Evolutionary conservation across 1,284 basidiomycete species (phyloP).

Genomic region (Rhodofomes roseus): DNA sequence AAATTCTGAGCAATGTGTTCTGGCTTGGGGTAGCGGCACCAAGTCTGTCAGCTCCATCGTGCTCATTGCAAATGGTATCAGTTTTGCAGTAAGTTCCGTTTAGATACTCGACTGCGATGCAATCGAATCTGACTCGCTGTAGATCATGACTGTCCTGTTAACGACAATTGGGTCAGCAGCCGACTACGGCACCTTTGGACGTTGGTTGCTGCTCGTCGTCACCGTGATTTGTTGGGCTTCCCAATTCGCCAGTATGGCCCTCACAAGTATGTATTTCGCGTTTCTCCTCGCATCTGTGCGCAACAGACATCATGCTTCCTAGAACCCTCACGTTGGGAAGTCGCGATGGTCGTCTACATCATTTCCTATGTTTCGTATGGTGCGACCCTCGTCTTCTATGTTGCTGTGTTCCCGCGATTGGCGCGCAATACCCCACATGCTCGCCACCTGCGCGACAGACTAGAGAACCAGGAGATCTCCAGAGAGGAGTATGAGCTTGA

Average conservation of each 20-base stretch:
- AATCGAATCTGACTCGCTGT: not conserved
- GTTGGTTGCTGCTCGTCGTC: constrained; percentile 68
- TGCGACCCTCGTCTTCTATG: constrained; percentile 78
- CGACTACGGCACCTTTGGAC: constrained; percentile 78
- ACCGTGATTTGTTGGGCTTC: constrained; percentile 78
- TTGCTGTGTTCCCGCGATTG: constrained; percentile 78
- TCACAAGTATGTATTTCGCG: constrained; percentile 49
- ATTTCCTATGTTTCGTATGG: constrained; percentile 76
- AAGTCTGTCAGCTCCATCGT: constrained; percentile 73
- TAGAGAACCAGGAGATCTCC: constrained; percentile 54
- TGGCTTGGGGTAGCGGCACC: constrained; percentile 67
- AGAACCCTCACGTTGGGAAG: constrained; percentile 69
- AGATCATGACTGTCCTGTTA: constrained; percentile 78
- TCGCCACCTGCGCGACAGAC: constrained; percentile 53
- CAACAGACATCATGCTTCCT: not conserved
- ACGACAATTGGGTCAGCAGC: constrained; percentile 79
- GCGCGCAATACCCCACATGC: constrained; percentile 76
- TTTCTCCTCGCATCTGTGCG: no score
- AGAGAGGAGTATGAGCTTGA: constrained; percentile 68
- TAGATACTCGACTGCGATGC: not conserved
- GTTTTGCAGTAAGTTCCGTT: constrained; percentile 58
- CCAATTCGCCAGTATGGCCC: constrained; percentile 72
- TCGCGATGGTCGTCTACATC: constrained; percentile 79
- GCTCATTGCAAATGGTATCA: constrained; percentile 70
- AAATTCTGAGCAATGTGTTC: constrained; percentile 62